Conservation (phyloP, 805 yeast genomes). For the Middelhovenomyces tepae region DNA sequence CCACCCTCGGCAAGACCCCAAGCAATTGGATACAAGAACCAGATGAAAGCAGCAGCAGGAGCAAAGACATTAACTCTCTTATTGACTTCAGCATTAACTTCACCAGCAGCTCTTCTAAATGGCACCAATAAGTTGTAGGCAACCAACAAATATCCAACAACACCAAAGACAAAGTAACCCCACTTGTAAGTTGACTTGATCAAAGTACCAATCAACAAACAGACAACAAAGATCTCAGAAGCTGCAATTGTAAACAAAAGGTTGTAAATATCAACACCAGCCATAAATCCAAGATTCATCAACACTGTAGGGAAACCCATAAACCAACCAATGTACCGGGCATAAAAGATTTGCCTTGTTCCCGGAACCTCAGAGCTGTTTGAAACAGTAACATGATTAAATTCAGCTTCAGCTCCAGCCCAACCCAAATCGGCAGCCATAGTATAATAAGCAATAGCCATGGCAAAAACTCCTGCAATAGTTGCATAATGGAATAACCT, state of each 20-base stretch:
- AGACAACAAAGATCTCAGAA: constrained; percentile 43
- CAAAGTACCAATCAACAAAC: constrained; percentile 48
- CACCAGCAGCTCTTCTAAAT: constrained; percentile 13
- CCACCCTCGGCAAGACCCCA: constrained; percentile 60
- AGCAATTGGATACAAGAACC: constrained; percentile 42
- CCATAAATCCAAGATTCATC: constrained; percentile 26
- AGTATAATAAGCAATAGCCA: constrained; percentile 45
- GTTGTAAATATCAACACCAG: constrained; percentile 27
- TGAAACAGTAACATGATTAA: constrained; percentile 36
- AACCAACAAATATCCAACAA: constrained; percentile 32
- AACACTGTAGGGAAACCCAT: constrained; percentile 41
- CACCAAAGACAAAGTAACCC: constrained; percentile 58
- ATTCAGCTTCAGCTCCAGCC: constrained; percentile 39
- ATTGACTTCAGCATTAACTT: background rate
- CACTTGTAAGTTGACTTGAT: constrained; percentile 51
- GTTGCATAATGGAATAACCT: constrained; percentile 31
- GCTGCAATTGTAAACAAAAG: constrained; percentile 27
- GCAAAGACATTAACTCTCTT: constrained; percentile 10
- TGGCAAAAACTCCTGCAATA: constrained; percentile 35
- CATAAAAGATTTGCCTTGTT: constrained; percentile 47
- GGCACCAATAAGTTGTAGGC: constrained; percentile 16
- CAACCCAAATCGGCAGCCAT: constrained; percentile 53
- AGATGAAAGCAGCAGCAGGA: constrained; percentile 28
- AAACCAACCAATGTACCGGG: constrained; percentile 51
- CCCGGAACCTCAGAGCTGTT: constrained; percentile 22